phyloP scores from a whole-genome alignment of 768 basidiomycete genomes.

The Russula earlei region DNA sequence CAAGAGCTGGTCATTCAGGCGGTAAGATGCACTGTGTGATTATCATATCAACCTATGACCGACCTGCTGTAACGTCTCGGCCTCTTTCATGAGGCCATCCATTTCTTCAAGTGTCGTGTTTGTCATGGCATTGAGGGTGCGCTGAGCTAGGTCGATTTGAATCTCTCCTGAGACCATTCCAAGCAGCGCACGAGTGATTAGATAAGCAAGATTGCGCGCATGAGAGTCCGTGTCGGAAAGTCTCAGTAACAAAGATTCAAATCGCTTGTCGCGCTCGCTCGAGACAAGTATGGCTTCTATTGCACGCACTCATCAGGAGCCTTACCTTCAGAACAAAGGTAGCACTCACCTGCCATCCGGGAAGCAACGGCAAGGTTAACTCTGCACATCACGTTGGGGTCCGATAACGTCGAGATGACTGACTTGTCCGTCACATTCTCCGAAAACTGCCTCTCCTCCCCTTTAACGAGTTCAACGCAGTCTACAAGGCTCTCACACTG shows the following conservation, averaged over 20 bases:
- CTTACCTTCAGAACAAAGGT: background rate
- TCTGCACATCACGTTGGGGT: conserved; percentile 36
- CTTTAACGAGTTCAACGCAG: conserved; percentile 39
- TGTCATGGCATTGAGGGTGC: conserved; percentile 38
- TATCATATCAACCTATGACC: conserved; percentile 4
- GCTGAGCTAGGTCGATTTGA: conserved; percentile 45
- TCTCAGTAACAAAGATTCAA: conserved; percentile 42
- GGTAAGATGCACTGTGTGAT: background rate
- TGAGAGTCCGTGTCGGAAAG: conserved; percentile 42
- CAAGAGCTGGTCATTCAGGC: conserved; percentile 31
- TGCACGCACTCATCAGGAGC: background rate
- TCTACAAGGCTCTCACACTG: conserved; percentile 43
- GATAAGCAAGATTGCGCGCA: conserved; percentile 46
- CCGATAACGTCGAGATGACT: conserved; percentile 20
- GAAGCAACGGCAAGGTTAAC: conserved; percentile 47
- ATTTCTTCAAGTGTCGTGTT: conserved; percentile 37
- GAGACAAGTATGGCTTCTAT: conserved; percentile 60
- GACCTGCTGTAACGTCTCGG: conserved; percentile 26
- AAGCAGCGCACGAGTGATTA: conserved; percentile 57
- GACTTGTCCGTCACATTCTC: conserved; percentile 22
- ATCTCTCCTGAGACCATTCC: conserved; percentile 45
- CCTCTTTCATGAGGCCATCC: conserved; percentile 29
- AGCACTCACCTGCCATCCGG: conserved; percentile 53
- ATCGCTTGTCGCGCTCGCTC: conserved; percentile 32
- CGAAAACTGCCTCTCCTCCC: conserved; percentile 27